Percentiles rank a stretch among this genome's conserved stretches.
phyloP scores from a whole-genome alignment of 441 rosid species.

The Gossypium laxum region DNA sequence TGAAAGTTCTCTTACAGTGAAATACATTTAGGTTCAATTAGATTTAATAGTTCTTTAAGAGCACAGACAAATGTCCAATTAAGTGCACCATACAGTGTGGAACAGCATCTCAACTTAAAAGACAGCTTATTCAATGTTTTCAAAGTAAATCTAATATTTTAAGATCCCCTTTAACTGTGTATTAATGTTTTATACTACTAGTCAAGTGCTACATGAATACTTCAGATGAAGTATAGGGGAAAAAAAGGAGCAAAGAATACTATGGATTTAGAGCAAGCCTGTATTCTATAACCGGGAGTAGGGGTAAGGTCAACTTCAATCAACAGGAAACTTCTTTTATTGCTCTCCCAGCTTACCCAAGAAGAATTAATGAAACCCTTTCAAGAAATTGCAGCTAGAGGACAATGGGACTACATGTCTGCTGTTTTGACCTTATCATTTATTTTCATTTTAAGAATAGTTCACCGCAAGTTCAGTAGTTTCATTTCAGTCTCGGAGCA shows the following conservation, averaged over 20 bases:
- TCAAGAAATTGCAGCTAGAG: not conserved
- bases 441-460: not conserved
- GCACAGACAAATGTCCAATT: not conserved
- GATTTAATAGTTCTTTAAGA: not conserved
- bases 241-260: not conserved
- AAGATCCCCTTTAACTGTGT: not conserved
- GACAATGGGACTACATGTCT: not conserved
- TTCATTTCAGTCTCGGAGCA: not conserved
- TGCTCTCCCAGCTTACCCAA: not conserved
- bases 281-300: not conserved
- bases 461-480: not conserved
- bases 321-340: not conserved
- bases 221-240: not conserved
- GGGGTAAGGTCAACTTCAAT: not conserved
- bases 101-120: not conserved
- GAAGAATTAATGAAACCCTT: not conserved
- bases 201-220: not conserved
- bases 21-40: not conserved
- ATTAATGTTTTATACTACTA: not conserved
- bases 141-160: conserved; percentile 2
- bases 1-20: not conserved
- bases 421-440: not conserved
- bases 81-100: not conserved
- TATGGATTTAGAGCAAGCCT: not conserved
- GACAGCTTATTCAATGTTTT: not conserved